These are phyloP conservation scores for Schizophyllum commune DNA, from an alignment of 1,284 basidiomycete species.

Conservation along the genomic window DNA sequence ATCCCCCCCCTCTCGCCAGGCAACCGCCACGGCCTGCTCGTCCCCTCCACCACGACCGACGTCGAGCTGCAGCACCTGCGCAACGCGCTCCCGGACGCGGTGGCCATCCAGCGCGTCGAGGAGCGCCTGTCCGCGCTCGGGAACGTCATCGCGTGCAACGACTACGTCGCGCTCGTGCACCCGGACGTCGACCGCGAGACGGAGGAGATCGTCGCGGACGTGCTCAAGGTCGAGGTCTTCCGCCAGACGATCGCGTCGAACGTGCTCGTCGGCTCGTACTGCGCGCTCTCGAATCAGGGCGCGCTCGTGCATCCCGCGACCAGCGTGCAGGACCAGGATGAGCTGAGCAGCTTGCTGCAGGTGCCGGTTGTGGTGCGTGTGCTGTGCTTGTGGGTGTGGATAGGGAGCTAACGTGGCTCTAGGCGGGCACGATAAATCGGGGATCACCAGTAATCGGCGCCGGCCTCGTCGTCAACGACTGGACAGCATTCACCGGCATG, in stretches of 20 bases:
- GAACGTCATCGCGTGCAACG: constrained; percentile 98
- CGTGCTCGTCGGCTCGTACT: constrained; percentile 95
- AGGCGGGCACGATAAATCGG: constrained; percentile 98
- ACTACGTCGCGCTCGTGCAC: constrained; percentile 95
- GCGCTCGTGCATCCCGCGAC: constrained; percentile 98
- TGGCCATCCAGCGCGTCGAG: constrained; percentile 94
- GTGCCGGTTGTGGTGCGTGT: constrained; percentile 84
- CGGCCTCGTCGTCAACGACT: constrained; percentile 97
- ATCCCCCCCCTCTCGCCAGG: constrained; percentile 32
- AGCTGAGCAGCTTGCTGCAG: constrained; percentile 91
- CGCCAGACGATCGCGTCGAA: constrained; percentile 96
- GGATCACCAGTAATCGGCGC: constrained; percentile 98
- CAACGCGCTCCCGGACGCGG: constrained; percentile 89
- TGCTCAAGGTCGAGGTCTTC: constrained; percentile 98
- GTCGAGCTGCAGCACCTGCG: constrained; percentile 97
- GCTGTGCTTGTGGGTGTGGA: not conserved
- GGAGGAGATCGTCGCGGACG: constrained; percentile 99
- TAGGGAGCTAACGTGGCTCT: constrained; percentile 1
- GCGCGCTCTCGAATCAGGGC: constrained; percentile 92
- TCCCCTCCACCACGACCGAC: constrained; percentile 93
- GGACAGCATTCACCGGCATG: constrained; percentile 95
- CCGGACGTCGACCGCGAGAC: constrained; percentile 98
- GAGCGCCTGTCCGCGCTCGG: constrained; percentile 94
- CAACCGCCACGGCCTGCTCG: constrained; percentile 93
- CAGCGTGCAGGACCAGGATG: constrained; percentile 95